A percentile compares a stretch with the other conserved stretches of the same genome.
These are phyloP conservation scores for Linnemannia hyalina DNA, from an alignment of 192 early-diverging fungal species.

Conservation along the genomic window DNA sequence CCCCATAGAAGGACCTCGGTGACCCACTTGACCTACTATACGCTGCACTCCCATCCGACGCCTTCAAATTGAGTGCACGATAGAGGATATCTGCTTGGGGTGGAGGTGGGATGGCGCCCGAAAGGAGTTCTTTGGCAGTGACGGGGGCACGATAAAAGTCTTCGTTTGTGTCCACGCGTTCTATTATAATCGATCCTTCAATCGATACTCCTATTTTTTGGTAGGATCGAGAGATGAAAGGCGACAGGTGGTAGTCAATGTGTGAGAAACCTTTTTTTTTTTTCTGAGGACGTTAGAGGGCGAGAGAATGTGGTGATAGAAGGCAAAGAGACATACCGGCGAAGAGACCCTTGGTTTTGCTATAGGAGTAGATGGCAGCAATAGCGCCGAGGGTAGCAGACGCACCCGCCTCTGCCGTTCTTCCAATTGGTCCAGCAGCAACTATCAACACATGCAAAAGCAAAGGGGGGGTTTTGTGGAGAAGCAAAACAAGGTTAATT, in stretches of 20 bases:
- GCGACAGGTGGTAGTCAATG: too few relatives aligned
- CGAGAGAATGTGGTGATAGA: too few relatives aligned
- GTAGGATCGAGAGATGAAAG: too few relatives aligned
- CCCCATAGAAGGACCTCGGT: background rate
- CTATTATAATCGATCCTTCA: conserved; percentile 83
- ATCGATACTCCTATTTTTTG: conserved; percentile 60
- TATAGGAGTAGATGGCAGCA: conserved; percentile 93
- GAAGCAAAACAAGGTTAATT: background rate
- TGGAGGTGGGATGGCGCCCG: conserved; percentile 77
- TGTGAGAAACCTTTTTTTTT: too few relatives aligned
- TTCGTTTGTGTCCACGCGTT: conserved; percentile 84
- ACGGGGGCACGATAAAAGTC: conserved; percentile 82
- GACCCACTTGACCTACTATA: background rate
- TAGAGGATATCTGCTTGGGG: conserved; percentile 84
- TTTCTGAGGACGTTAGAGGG: too few relatives aligned
- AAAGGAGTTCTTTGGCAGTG: conserved; percentile 83
- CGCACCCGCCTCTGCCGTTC: conserved; percentile 87
- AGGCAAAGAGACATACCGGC: conserved; percentile 64
- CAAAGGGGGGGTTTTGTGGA: background rate
- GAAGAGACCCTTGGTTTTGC: conserved; percentile 92
- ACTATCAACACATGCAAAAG: conserved; percentile 46
- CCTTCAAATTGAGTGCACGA: conserved; percentile 70
- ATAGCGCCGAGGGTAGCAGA: conserved; percentile 73
- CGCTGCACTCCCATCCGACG: background rate
- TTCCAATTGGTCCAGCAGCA: conserved; percentile 89